Evolutionary conservation across 176 grass and related monocot species (phyloP).

Genomic region (Carex pumila): DNA sequence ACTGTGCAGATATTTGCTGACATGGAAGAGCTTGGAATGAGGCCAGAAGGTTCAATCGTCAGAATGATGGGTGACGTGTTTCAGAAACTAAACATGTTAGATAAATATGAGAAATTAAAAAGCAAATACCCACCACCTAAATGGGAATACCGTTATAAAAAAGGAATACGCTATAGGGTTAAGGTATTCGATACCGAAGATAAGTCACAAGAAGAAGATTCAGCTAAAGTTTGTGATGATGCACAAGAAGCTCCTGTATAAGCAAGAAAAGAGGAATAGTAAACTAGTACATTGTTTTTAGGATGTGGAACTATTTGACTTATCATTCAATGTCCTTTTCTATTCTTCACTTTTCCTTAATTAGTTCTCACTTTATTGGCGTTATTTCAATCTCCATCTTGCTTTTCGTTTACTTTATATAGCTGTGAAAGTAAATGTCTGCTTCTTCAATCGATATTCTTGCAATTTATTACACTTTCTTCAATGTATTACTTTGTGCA

Average conservation of each 20-base stretch:
- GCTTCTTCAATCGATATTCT: background rate
- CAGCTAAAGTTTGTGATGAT: background rate
- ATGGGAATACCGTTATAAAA: conserved; percentile 76
- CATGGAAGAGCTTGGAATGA: conserved; percentile 90
- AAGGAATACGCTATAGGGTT: conserved; percentile 73
- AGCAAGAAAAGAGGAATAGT: background rate
- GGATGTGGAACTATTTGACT: background rate
- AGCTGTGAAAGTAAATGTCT: background rate
- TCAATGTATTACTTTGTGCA: background rate
- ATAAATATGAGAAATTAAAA: conserved; percentile 81
- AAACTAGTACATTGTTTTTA: background rate
- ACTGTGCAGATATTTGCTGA: conserved; percentile 73
- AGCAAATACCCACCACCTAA: conserved; percentile 77
- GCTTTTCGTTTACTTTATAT: background rate
- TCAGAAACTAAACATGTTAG: conserved; percentile 71
- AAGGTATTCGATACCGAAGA: conserved; percentile 37
- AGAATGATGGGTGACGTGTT: conserved; percentile 76
- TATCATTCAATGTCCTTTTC: background rate
- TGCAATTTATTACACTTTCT: background rate
- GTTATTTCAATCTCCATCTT: background rate
- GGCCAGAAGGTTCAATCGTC: conserved; percentile 69
- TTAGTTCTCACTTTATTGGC: background rate
- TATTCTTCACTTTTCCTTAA: background rate
- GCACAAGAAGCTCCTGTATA: background rate
- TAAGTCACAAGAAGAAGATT: conserved; percentile 14